These are phyloP conservation scores for Pleurostoma richardsiae DNA, from an alignment of 2,329 filamentous ascomycete species.

Conservation along the genomic window DNA sequence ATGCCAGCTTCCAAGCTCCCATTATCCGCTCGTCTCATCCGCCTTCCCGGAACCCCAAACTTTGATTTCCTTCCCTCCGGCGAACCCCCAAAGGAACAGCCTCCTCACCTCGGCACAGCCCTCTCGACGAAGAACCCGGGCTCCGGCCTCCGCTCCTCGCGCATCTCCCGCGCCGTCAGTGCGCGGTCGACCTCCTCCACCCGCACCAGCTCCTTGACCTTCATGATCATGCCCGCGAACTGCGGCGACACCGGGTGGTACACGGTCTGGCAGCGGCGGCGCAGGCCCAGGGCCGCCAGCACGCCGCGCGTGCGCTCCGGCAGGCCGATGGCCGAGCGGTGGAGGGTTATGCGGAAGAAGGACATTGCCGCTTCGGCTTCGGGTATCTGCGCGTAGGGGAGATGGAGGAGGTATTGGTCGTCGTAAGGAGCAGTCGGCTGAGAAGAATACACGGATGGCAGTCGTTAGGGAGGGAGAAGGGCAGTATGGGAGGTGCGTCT, in stretches of 20 bases:
- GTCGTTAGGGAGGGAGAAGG: too few relatives aligned
- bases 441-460: too few relatives aligned
- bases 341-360: conserved; percentile 87
- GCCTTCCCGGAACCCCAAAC: neutral
- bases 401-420: neutral
- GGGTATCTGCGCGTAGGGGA: neutral
- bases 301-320: conserved; percentile 75
- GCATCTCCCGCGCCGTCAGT: conserved; percentile 64
- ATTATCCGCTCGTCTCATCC: neutral
- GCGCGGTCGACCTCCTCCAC: conserved; percentile 70
- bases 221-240: conserved; percentile 85
- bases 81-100: neutral
- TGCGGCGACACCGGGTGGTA: conserved; percentile 81
- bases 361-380: conserved; percentile 45
- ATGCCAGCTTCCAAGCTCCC: too few relatives aligned
- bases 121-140: conserved; percentile 77
- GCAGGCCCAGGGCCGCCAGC: conserved; percentile 78
- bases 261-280: conserved; percentile 78
- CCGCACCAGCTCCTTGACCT: conserved; percentile 85
- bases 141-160: conserved; percentile 67
- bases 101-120: conserved; percentile 25
- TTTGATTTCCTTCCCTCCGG: conserved; percentile 12
- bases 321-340: conserved; percentile 85
- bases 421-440: too few relatives aligned
- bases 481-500: too few relatives aligned